Evolutionary conservation across 768 basidiomycete genomes (phyloP).

Genomic region (Auricularia sp.): DNA sequence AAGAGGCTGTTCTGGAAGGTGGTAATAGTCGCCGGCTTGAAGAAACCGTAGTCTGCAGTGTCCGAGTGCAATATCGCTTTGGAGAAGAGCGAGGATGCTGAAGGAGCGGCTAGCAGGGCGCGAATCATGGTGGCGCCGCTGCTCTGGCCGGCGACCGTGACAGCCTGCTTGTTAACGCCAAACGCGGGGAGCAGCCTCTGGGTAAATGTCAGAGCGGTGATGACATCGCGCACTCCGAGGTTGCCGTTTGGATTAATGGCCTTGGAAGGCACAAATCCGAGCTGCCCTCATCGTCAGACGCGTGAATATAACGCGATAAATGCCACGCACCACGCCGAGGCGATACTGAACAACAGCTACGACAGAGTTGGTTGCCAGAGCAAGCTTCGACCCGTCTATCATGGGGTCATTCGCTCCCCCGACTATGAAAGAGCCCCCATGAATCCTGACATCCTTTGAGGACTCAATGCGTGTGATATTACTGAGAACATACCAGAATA

Average conservation of each 20-base stretch:
- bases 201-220: constrained; percentile 56
- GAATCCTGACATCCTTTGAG: constrained; percentile 71
- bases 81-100: constrained; percentile 60
- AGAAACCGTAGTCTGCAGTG: constrained; percentile 74
- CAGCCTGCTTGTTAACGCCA: constrained; percentile 45
- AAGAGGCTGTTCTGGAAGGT: constrained; percentile 46
- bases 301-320: constrained; percentile 7
- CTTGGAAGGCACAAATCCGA: constrained; percentile 62
- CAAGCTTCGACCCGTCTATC: constrained; percentile 69
- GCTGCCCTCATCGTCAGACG: constrained; percentile 26
- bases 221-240: constrained; percentile 57
- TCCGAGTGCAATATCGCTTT: constrained; percentile 80
- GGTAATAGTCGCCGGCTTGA: constrained; percentile 42
- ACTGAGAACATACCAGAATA: constrained; percentile 46
- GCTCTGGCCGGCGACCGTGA: constrained; percentile 77
- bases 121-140: constrained; percentile 71
- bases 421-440: constrained; percentile 70
- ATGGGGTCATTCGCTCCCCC: constrained; percentile 65
- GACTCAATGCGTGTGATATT: constrained; percentile 11
- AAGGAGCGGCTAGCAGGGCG: constrained; percentile 62
- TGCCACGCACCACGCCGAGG: constrained; percentile 47
- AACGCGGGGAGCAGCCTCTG: constrained; percentile 47
- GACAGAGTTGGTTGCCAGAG: constrained; percentile 58
- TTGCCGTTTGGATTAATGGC: constrained; percentile 47
- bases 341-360: constrained; percentile 80